Conservation (phyloP, 192 early-diverging fungal species). For the Podila clonocystis region DNA sequence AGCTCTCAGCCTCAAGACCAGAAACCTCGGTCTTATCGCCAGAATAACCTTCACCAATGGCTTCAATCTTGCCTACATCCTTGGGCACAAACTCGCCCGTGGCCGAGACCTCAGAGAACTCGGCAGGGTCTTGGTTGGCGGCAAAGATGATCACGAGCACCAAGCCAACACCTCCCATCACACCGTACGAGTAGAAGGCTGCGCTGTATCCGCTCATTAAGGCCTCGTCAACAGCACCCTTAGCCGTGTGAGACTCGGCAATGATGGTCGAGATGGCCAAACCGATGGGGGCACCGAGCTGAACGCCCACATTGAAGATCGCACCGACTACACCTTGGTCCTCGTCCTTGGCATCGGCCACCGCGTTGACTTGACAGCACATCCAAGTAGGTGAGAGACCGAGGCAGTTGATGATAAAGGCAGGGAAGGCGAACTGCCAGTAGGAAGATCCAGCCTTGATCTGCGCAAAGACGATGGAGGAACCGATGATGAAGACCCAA, state of each 20-base stretch:
- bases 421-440: conserved; percentile 49
- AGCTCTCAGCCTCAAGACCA: background rate
- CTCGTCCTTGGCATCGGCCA: conserved; percentile 41
- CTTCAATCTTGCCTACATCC: background rate
- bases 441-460: conserved; percentile 16
- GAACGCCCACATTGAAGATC: conserved; percentile 47
- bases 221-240: background rate
- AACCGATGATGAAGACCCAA: conserved; percentile 23
- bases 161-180: conserved; percentile 26
- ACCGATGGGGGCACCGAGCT: conserved; percentile 48
- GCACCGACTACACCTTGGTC: conserved; percentile 51
- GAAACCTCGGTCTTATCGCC: background rate
- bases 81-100: conserved; percentile 1
- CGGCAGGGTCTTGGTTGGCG: conserved; percentile 20
- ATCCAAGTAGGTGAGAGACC: conserved; percentile 45
- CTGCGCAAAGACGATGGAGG: conserved; percentile 28
- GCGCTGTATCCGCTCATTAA: conserved; percentile 30
- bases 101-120: conserved; percentile 16
- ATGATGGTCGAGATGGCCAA: conserved; percentile 49
- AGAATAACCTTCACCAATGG: background rate
- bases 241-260: conserved; percentile 8
- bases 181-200: conserved; percentile 21
- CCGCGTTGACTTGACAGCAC: conserved; percentile 46
- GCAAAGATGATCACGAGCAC: conserved; percentile 12
- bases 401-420: conserved; percentile 40